These are phyloP conservation scores for Pezicula carpinea DNA, from an alignment of 2,329 filamentous ascomycete genomes.

Conservation along the genomic window DNA sequence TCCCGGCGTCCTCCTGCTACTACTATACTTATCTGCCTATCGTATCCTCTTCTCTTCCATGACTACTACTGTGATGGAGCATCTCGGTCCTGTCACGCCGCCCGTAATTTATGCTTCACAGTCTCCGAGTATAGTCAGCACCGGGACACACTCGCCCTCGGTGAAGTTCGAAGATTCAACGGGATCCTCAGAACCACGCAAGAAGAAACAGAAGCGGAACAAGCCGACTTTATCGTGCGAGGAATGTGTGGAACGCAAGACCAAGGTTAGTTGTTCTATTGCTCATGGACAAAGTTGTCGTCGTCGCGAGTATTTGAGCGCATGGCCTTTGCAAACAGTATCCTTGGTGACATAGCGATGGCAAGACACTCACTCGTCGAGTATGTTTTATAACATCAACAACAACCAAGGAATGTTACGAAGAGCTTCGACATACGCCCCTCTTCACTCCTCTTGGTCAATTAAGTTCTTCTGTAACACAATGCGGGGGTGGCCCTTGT, in stretches of 20 bases:
- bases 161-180: slow-evolving; percentile 11
- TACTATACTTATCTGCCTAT: too few relatives aligned
- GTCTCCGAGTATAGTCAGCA: slow-evolving; percentile 18
- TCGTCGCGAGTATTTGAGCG: too few relatives aligned
- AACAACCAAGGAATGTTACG: slow-evolving; percentile 4
- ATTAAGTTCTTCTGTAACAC: too few relatives aligned
- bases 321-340: too few relatives aligned
- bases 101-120: slow-evolving; percentile 12
- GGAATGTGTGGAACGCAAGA: slow-evolving; percentile 79
- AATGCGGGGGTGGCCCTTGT: too few relatives aligned
- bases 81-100: slow-evolving; percentile 6
- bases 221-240: slow-evolving; percentile 77
- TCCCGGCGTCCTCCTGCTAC: too few relatives aligned
- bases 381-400: too few relatives aligned
- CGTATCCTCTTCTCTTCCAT: too few relatives aligned
- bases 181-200: slow-evolving; percentile 13
- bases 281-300: too few relatives aligned
- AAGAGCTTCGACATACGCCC: too few relatives aligned
- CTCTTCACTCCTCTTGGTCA: too few relatives aligned
- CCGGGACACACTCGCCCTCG: slow-evolving; percentile 8
- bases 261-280: slow-evolving; percentile 65
- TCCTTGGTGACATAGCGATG: background rate
- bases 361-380: too few relatives aligned
- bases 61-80: background rate
- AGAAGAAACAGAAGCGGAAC: slow-evolving; percentile 77